These are phyloP conservation scores for Trametes hirsuta DNA, from an alignment of 1,284 basidiomycete species.

Conservation along the genomic window DNA sequence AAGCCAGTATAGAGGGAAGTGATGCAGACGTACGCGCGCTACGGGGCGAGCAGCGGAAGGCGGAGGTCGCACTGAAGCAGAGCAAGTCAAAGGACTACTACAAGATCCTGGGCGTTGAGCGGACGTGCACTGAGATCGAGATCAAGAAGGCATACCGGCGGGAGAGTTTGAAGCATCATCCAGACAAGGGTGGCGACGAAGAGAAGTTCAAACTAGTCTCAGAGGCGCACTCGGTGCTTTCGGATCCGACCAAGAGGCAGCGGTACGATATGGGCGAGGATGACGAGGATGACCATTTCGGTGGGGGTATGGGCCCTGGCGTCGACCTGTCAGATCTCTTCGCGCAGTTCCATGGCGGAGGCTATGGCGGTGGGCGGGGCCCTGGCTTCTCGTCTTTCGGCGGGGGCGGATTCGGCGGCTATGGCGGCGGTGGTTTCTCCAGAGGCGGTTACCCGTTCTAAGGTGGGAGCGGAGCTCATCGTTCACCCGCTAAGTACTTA, in stretches of 20 bases:
- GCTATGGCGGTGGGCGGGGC: slow-evolving; percentile 17
- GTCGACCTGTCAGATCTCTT: slow-evolving; percentile 67
- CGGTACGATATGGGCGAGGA: slow-evolving; percentile 81
- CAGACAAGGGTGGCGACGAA: slow-evolving; percentile 84
- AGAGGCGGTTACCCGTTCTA: slow-evolving; percentile 9
- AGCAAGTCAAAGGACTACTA: slow-evolving; percentile 89
- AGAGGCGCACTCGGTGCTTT: slow-evolving; percentile 78
- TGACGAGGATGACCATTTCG: slow-evolving; percentile 57
- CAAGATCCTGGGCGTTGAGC: slow-evolving; percentile 68
- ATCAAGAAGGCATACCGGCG: slow-evolving; percentile 82
- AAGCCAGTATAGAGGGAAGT: slow-evolving; percentile 61
- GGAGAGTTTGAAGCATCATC: slow-evolving; percentile 82
- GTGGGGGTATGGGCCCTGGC: slow-evolving; percentile 44
- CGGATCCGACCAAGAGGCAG: slow-evolving; percentile 67
- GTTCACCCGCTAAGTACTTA: background rate
- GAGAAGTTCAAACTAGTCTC: slow-evolving; percentile 86
- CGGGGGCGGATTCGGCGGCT: slow-evolving; percentile 22
- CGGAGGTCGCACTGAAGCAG: slow-evolving; percentile 76
- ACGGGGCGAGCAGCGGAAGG: slow-evolving; percentile 72
- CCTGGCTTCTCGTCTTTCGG: slow-evolving; percentile 28
- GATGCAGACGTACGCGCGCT: slow-evolving; percentile 68
- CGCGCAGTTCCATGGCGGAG: slow-evolving; percentile 54
- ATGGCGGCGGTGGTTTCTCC: slow-evolving; percentile 10
- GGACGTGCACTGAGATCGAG: slow-evolving; percentile 66
- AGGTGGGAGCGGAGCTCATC: background rate